phyloP scores from a whole-genome alignment of 768 basidiomycete species.

The Mycena belliarum region DNA sequence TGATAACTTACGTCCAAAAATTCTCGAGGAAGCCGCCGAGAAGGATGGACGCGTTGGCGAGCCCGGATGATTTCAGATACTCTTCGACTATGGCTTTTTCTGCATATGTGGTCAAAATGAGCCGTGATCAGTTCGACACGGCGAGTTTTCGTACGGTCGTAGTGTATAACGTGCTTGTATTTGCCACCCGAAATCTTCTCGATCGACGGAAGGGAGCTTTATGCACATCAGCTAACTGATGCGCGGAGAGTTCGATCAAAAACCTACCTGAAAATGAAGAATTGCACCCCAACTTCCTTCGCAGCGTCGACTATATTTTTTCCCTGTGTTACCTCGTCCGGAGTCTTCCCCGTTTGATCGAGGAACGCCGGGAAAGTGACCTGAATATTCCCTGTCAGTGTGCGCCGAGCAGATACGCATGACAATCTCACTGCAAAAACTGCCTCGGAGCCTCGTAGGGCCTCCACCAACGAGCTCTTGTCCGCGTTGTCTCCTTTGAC shows the following conservation, averaged over 20 bases:
- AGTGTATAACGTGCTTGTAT: not conserved
- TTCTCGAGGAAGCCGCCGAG: constrained; percentile 7
- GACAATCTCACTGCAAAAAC: constrained; percentile 1
- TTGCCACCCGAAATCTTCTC: not conserved
- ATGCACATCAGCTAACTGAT: not conserved
- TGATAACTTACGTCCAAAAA: not conserved
- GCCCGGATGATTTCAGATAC: not conserved
- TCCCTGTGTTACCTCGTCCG: constrained; percentile 7
- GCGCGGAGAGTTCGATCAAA: not conserved
- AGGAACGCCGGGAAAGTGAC: too few species aligned
- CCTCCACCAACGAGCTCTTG: not conserved
- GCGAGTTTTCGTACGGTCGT: not conserved
- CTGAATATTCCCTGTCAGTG: not conserved
- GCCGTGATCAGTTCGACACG: too few species aligned
- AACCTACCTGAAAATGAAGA: constrained; percentile 14
- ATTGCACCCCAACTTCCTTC: constrained; percentile 26
- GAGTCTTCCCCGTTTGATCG: not conserved
- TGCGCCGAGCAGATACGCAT: not conserved
- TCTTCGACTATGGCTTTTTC: not conserved
- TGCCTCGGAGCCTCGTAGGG: constrained; percentile 1
- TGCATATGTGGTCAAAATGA: not conserved
- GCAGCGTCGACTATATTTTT: constrained; percentile 28
- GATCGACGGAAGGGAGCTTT: not conserved
- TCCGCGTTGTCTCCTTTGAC: not conserved
- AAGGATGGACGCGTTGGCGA: not conserved